Evolutionary conservation across 164 flowering plant species (phyloP), one percentile per base, ranked within the genome.

Genomic region (Berberis vulgaris): DNA sequence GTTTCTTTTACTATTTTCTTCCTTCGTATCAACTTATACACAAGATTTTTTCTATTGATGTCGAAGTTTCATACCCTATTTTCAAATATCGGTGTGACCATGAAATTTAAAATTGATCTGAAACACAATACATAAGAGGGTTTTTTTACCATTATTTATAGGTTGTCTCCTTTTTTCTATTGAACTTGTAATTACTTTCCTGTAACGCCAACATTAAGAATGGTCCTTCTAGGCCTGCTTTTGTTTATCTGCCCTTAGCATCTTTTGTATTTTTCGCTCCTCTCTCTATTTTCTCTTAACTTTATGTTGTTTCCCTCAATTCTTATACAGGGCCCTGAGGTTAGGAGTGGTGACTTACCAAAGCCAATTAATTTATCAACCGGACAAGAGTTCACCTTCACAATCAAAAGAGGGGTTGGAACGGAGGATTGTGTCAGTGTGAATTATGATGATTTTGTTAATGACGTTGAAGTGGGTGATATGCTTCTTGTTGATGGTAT

Each of bases 401-500:
- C 99, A 44, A 95, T 95, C 57, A 72, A 69, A 67, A 83, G 97
- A 80, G 99, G 99, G 46, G 94, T 95, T 76, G 88, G 97, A 56
- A 83, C 90, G 8, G 83, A 88, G 45, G 82, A 79, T 65, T 84
- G 87, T 84, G 99, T 94, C 67, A 89, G 97, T 76, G 98, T 93
- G 47, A 93, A 90, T 77, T 93, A 93, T 72, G 96, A 90, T 70
- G 97, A 90, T 71, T 93, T 94, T 81, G 94, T 95, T 55, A 95
- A 91, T 76, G 99, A 95, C 74, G 97, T 95, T 44, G 97, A 87
- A 80, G 85, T 70, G 49, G 99, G 97, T 5, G 99, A 95, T 76
- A 91, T 86, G 89, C 91, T 95, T 72, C 92, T 95, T 62, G 97
- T 95, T 69, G 99, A 95, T 79, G 99, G 99, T 95, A 95, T 53